Base-by-base conservation (phyloP, 768 basidiomycete species). In the Leccinum rimulosum region DNA sequence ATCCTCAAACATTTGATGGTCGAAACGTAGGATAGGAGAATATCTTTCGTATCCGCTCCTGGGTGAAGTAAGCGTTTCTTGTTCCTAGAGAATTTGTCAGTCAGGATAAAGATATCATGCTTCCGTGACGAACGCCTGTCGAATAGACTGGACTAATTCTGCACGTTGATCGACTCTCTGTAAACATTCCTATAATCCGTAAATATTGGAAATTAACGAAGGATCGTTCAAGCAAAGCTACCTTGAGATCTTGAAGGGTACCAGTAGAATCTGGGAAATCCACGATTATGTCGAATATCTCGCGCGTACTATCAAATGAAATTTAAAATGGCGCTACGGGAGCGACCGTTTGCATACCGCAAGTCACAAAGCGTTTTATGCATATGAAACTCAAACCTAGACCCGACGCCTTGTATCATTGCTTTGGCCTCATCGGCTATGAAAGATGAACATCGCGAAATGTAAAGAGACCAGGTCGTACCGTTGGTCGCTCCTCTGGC, bases 261-360 rank as follows among this genome's bases (percentile, higher is more conserved):
- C 88, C 85, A 63, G 78, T 80, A 0, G 95, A 96, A 60, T 95
- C 91, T 0, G 96, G 95, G 65, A 85, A 95, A 66, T 96, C 93
- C 56, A 98, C 87, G 58, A 98, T 96, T 57, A 98, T 97, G 64
- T 96, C 93, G 68, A 97, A 98, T 19, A 98, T 88, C 71, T 98
- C 95, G 52, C 77, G 80, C 58, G 85, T 88, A 35, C 87, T 88
- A 60, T n/a, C 45, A 38, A 3, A 12, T 48, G 28, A 38, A 35
- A 38, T 48, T 36, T 30, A 49, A 33, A 30, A 43, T 17, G 17
- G 40, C 19, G 55, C 38, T 22, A 38, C 54, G 30, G 36, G 62
- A 38, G 55, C 27, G 59, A 52, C n/a, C 14, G n/a, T 52, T 61
- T 11, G 70, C 81, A 38, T 57, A 92, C 93, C 94, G 78, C 54